Base-by-base conservation (phyloP, 805 yeast species). In the Ogataea neopini region DNA sequence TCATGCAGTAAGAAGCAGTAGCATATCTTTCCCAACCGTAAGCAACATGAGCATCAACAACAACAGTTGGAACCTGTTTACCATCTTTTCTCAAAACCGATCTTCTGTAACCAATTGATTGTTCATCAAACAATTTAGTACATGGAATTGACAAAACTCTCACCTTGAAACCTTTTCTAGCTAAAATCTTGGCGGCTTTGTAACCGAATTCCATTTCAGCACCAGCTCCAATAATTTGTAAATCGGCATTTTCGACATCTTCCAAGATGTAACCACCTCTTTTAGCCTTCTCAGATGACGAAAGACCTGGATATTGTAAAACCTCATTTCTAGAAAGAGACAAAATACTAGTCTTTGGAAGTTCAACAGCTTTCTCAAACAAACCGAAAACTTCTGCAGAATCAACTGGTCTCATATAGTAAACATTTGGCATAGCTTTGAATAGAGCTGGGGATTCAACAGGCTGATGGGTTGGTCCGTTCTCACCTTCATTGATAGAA, bases 391-490 rank as follows among this genome's bases (percentile, higher is more conserved):
- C 81, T 72, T 87, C 96, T 67, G 87, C 86, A 77, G 94, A 91
- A 69, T 87, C 96, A 61, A 92, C 92, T 58, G 96, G 95, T 81
- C 96, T 85, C 91, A 92, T 86, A 53, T 86, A 94, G 63, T 80
- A 76, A 57, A 83, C 64, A 76, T 87, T 87, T 67, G 95, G 94
- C 66, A 77, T 69, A 56, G 95, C 90, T 77, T 94, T 83, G 65
- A 62, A 70, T 68, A 86, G 80, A 45, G 91, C 90, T 66, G 87
- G 76, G 49, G 92, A 41, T 50, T 56, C 96, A 58, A 87, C 83
- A 71, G 96, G 96, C 74, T 87, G 94, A 72, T 87, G 96, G 64
- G 95, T 87, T 70, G 95, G 95, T 67, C 95, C 95, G 69, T 87
- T 94, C 76, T 87, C 95, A 75, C 96, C 95, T 63, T 86, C 77